Base-by-base conservation (phyloP, 805 yeast genomes). In the Cyberlindnera nakhonratchasimensis region DNA sequence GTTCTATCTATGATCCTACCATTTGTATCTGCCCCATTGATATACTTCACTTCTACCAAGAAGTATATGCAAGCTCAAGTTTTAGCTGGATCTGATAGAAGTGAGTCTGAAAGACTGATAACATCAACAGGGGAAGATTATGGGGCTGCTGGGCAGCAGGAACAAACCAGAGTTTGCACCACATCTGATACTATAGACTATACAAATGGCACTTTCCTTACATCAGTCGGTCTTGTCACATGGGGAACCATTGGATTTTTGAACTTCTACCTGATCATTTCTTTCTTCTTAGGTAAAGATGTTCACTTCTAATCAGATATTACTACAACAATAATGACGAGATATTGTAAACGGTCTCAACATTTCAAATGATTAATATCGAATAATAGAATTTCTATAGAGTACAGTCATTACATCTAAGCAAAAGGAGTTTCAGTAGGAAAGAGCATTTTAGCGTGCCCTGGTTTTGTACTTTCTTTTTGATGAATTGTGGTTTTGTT, bases 21-120 rank as follows among this genome's bases (percentile, higher is more conserved):
- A 1, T 77, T 87, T 47, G 93, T 89, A 6, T 79, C 89, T 30
- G 96, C 96, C 0, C 97, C 97, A 18, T 69, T 89, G 55, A 81
- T 88, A 44, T 82, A 79, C 60, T 86, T 88, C 61, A 88, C 96
- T 0, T 78, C 86, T 47, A 75, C 75, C 39, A 79, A 78, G 54
- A 63, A 71, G 38, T 77, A 79, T 45, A 84, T 84, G 93, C 68
- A 75, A 29, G 83, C 79, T 57, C 36, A 66, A 57, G 50, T 72
- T 64, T 34, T 26, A 45, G 51, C 8, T 23, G 8, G 36, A 36
- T 47, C 32, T 17, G 38, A 12, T 2, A 31, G 35, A 4, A 44
- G 35, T 11, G 53, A 45, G 8, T 42, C 40, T 9, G 34, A 30
- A 2, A 18, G 22, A 16, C 29, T 30, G 34, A 38, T 34, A 4